Evolutionary conservation across 192 early-diverging fungal species (phyloP).

Genomic region (Coemansia sp.): DNA sequence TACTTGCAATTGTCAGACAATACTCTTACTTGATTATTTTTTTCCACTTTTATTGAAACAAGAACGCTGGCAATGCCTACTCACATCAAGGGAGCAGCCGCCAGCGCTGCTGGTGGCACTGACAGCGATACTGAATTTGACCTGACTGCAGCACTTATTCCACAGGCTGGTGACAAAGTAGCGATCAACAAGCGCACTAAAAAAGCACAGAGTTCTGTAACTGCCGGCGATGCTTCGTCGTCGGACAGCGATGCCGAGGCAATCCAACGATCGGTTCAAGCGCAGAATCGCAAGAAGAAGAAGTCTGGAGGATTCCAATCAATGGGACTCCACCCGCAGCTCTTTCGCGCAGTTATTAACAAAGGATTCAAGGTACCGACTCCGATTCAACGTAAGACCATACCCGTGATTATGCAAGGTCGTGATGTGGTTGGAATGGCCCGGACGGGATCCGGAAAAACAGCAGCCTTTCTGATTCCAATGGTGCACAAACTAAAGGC

Average conservation of each 20-base stretch:
- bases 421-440: constrained; percentile 98
- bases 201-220: not conserved
- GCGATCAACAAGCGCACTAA: constrained; percentile 11
- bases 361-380: constrained; percentile 98
- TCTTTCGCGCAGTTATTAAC: constrained; percentile 84
- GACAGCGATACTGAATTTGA: constrained; percentile 53
- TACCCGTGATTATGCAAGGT: constrained; percentile 88
- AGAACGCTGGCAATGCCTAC: constrained; percentile 5
- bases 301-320: constrained; percentile 98
- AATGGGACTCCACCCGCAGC: constrained; percentile 84
- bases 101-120: constrained; percentile 9
- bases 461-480: constrained; percentile 92
- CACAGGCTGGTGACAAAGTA: constrained; percentile 18
- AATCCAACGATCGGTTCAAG: constrained; percentile 41
- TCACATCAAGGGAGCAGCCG: constrained; percentile 6
- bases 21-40: not conserved
- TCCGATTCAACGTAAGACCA: constrained; percentile 94
- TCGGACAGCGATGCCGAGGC: constrained; percentile 38
- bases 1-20: not conserved
- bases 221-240: not conserved
- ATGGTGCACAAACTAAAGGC: constrained; percentile 82
- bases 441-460: constrained; percentile 97
- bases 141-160: constrained; percentile 50
- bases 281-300: constrained; percentile 86
- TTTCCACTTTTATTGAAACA: not conserved